Base-by-base conservation (phyloP, 306 rosid species). In the Glycine soja region DNA sequence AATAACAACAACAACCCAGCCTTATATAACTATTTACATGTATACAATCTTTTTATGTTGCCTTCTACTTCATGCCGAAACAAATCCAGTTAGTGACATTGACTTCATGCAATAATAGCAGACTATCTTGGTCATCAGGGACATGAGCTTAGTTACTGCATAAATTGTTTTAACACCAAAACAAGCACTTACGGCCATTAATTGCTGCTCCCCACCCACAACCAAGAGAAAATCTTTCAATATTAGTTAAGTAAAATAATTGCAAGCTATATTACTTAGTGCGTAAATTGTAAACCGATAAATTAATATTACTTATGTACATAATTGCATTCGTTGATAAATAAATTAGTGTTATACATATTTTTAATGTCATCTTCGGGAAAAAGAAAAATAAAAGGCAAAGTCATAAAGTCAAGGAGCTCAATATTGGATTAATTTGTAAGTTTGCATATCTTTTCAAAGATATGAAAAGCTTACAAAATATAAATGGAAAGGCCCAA, bases 311-410 rank as follows among this genome's bases (percentile, higher is more conserved):
- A 53, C 13, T 30, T 38, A 63, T 40, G 6, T n/a, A 6, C 34
- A 72, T 38, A 72, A 70, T 46, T 79, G 72, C 74, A 38, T 9
- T 16, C 42, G 70, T 69, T 10, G 38, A 67, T 36, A 43, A 70
- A 75, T 34, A 61, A 10, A 3, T 19, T 19, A 0, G 24, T 19
- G 24, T 19, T 19, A 19, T 19, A 19, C 24, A 19, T 19, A 19
- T 19, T 19, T 19, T 19, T 19, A 19, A 19, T 19, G 24, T 19
- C 24, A 19, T 59, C 72, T 59, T 72, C 5, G 14, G 38, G 24
- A 19, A 19, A 19, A 19, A 19, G 1, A 19, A 19, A 19, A 19
- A 19, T 0, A 19, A 19, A 19, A 19, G 24, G 24, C 24, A 19
- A 19, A 19, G 24, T 19, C 24, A 19, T 1, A 0, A 19, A 19